Percentiles rank a stretch among this genome's conserved stretches.
Evolutionary conservation across 1,284 basidiomycete genomes (phyloP).

Genomic region (Cerioporus squamosus): DNA sequence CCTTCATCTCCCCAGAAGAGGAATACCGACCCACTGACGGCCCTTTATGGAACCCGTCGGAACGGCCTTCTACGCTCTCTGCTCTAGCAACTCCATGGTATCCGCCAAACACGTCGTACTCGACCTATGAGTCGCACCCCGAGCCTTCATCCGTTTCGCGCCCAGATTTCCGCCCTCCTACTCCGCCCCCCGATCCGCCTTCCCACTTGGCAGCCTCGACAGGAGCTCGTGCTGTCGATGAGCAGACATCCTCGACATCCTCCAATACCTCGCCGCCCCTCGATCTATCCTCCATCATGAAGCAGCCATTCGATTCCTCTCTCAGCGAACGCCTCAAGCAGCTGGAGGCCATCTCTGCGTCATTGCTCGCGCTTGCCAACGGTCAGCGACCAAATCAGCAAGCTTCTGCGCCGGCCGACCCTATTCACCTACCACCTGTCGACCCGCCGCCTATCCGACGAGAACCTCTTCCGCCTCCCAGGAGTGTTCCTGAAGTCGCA

Average conservation of each 20-base stretch:
- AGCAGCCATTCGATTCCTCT: not conserved
- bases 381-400: not conserved
- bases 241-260: not conserved
- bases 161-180: not conserved
- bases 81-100: conserved; percentile 4
- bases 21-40: conserved; percentile 12
- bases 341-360: conserved; percentile 16
- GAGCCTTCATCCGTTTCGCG: not conserved
- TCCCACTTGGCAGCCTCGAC: not conserved
- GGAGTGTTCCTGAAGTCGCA: not conserved
- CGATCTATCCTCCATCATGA: not conserved
- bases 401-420: not conserved
- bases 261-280: not conserved
- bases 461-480: not conserved
- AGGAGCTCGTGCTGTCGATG: not conserved
- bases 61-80: conserved; percentile 1
- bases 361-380: conserved; percentile 5
- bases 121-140: not conserved
- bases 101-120: not conserved
- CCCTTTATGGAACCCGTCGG: conserved; percentile 5
- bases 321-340: conserved; percentile 15
- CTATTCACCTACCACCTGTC: no score
- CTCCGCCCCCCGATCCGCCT: not conserved
- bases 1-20: conserved; percentile 1
- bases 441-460: not conserved